Percentiles rank a stretch among this genome's conserved stretches.
Evolutionary conservation across 1,139 yeast species (phyloP).

Genomic region (Blastobotrys niveus): DNA sequence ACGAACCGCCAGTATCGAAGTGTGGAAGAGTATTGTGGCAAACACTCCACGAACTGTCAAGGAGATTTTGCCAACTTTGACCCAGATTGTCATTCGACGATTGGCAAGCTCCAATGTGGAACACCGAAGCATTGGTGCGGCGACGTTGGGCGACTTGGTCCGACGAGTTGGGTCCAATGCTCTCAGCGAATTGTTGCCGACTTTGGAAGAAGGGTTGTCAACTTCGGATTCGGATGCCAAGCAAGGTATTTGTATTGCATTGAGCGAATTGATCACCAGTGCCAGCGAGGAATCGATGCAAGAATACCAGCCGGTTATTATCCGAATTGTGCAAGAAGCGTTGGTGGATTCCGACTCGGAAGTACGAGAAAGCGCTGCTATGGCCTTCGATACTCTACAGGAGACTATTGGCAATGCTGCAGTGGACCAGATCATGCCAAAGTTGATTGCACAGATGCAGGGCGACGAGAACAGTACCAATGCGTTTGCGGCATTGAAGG

Average conservation of each 20-base stretch:
- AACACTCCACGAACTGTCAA: constrained; percentile 95
- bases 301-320: constrained; percentile 63
- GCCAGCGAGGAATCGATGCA: constrained; percentile 58
- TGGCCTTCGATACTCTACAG: constrained; percentile 82
- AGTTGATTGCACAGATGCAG: constrained; percentile 66
- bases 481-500: constrained; percentile 84
- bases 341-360: constrained; percentile 65
- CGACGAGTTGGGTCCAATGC: constrained; percentile 93
- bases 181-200: constrained; percentile 75
- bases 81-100: constrained; percentile 71
- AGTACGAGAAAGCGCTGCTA: constrained; percentile 89
- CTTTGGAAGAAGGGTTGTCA: constrained; percentile 62
- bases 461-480: constrained; percentile 51
- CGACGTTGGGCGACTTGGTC: constrained; percentile 90
- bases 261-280: constrained; percentile 76
- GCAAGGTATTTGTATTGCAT: constrained; percentile 95
- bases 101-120: constrained; percentile 74
- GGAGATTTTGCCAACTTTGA: constrained; percentile 82
- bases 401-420: constrained; percentile 77
- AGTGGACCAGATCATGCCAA: constrained; percentile 83
- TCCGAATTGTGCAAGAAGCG: constrained; percentile 70
- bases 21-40: constrained; percentile 95
- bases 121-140: constrained; percentile 86
- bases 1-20: constrained; percentile 86
- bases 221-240: constrained; percentile 71